Conservation (phyloP, 371 early-diverging fungal genomes). For the Rhizopus stolonifer region DNA sequence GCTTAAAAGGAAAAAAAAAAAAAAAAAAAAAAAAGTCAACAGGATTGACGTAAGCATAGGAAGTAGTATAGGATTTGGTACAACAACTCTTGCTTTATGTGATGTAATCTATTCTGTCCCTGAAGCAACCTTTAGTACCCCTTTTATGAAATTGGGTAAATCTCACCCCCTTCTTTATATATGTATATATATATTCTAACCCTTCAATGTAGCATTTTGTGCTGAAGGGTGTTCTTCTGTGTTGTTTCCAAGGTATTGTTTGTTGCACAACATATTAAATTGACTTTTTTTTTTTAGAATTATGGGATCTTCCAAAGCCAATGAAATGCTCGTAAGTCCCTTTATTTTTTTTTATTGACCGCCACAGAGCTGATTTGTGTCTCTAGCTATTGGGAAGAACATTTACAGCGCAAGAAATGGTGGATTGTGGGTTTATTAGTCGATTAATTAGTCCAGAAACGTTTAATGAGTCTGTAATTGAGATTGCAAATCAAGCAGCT, state of each 20-base stretch:
- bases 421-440: conserved; percentile 49
- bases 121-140: conserved; percentile 62
- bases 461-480: conserved; percentile 52
- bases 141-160: conserved; percentile 66
- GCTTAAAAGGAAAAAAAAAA: too few species aligned
- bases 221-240: conserved; percentile 71
- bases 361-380: not conserved
- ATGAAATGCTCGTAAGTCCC: conserved; percentile 54
- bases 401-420: conserved; percentile 58
- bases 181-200: not conserved
- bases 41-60: too few species aligned
- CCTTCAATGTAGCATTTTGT: conserved; percentile 42
- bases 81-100: conserved; percentile 66
- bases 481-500: conserved; percentile 46
- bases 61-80: conserved; percentile 71
- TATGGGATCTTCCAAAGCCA: conserved; percentile 64
- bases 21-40: too few species aligned
- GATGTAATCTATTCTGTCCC: conserved; percentile 68
- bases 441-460: conserved; percentile 52
- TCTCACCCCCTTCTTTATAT: not conserved
- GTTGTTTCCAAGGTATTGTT: conserved; percentile 48
- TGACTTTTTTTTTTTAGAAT: conserved; percentile 24
- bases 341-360: not conserved
- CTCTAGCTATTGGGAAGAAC: conserved; percentile 42
- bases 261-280: not conserved